Conservation (phyloP, 1,284 basidiomycete species). For the Lentinula novae-zelandiae region DNA sequence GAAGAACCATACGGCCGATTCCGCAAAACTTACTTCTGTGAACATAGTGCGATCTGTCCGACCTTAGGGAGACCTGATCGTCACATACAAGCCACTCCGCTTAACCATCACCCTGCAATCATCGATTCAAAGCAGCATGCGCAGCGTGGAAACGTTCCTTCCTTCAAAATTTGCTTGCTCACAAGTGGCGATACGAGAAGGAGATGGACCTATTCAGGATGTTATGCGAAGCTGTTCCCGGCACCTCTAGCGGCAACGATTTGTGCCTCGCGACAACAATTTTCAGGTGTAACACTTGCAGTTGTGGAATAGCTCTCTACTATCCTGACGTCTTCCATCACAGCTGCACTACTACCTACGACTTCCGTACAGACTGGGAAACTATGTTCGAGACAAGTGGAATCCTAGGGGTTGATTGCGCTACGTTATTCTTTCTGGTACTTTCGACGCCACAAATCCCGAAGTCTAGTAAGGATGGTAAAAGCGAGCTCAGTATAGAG, state of each 20-base stretch:
- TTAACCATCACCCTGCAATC: not conserved
- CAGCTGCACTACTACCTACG: not conserved
- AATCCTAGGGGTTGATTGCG: too few species aligned
- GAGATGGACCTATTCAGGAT: slow-evolving; percentile 2
- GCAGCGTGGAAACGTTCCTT: not conserved
- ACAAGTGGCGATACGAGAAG: not conserved
- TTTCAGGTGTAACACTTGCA: not conserved
- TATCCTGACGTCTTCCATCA: slow-evolving; percentile 1
- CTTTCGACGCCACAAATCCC: too few species aligned
- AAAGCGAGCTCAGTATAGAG: not conserved
- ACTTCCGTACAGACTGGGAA: not conserved
- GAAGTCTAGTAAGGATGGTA: not conserved
- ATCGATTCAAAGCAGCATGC: not conserved
- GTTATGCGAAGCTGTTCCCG: not conserved
- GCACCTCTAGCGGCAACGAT: not conserved
- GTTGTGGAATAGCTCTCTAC: not conserved
- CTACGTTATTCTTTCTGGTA: too few species aligned
- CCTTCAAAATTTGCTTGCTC: not conserved
- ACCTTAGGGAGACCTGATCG: not conserved
- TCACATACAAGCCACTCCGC: not conserved
- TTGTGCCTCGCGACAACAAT: not conserved
- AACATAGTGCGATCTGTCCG: not conserved
- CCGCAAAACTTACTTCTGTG: not conserved
- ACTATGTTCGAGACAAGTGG: not conserved
- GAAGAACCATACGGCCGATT: not conserved